Base-by-base conservation (phyloP, 768 basidiomycete species). In the Mycena capillaripes region DNA sequence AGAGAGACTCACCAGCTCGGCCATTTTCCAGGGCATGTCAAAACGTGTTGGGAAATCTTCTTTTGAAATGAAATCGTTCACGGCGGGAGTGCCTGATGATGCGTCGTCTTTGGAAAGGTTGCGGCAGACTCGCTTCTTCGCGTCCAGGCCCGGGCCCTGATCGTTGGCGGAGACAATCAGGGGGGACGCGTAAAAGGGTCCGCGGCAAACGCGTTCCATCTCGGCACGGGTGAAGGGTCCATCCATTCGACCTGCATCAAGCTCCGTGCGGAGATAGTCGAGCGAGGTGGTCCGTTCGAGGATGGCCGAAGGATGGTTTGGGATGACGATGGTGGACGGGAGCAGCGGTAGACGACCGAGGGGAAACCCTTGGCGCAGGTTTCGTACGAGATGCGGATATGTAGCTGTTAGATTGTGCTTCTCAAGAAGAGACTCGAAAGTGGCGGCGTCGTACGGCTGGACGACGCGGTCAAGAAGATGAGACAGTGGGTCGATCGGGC, bases 171-270 rank as follows among this genome's bases (percentile, higher is more conserved):
- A 46, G 7, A 76, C 73, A 46, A 77, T 61, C 2, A 81, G 68
- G 2, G 81, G 81, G 0, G 80, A 77, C 5, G 76, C 65, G 19
- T 67, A 61, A 48, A 80, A 79, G 3, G 79, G 78, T 3, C 80
- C 78, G 1, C 69, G 44, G 11, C 81, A 58, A 12, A 79, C 65
- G 16, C 14, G 30, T 23, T 79, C 77, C 1, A 78, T 65, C 16
- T 77, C 59, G 0, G n/a, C 29, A 8, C 29, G 60, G 17, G 70
- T 42, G 46, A 59, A 70, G 11, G 75, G 70, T 4, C 77, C 75
- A 2, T 66, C 63, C 58, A 75, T 53, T 19, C 72, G 62, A 3
- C 61, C 44, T 0, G 40, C 59, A 9, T 21, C 48, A 0, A 74
- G 44, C 50, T 77, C 75, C 2, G 48, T 50, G 5, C 21, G 40